phyloP scores from a whole-genome alignment of 768 basidiomycete genomes.

The Suillus alpinus region DNA sequence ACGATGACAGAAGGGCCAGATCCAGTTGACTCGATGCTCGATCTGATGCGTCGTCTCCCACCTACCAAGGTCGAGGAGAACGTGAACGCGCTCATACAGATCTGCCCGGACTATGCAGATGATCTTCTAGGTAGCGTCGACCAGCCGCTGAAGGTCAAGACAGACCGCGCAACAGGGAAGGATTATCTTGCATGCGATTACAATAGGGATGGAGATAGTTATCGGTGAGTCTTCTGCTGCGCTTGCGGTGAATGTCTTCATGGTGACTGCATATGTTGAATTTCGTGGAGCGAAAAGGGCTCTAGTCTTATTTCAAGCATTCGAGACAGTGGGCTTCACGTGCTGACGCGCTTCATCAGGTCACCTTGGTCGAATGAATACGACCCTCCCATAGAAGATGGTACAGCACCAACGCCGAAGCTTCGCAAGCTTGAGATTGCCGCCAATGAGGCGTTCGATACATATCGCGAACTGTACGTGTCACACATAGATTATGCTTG shows the following conservation, averaged over 20 bases:
- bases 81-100: slow-evolving; percentile 71
- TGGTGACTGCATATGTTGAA: not conserved
- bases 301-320: not conserved
- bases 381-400: slow-evolving; percentile 85
- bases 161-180: slow-evolving; percentile 75
- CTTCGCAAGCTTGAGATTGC: slow-evolving; percentile 89
- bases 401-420: slow-evolving; percentile 79
- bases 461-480: slow-evolving; percentile 89
- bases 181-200: slow-evolving; percentile 96
- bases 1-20: slow-evolving; percentile 53
- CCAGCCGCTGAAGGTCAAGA: slow-evolving; percentile 82
- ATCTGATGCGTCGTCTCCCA: slow-evolving; percentile 94
- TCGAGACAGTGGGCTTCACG: not conserved
- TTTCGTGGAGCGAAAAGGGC: not conserved
- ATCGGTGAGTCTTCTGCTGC: slow-evolving; percentile 53
- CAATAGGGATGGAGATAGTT: slow-evolving; percentile 89
- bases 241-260: not conserved
- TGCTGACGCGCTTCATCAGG: slow-evolving; percentile 40
- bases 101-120: slow-evolving; percentile 92
- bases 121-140: slow-evolving; percentile 94
- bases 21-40: slow-evolving; percentile 88
- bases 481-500: not conserved
- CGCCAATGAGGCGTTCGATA: slow-evolving; percentile 96
- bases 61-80: slow-evolving; percentile 88
- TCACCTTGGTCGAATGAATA: slow-evolving; percentile 99